Evolutionary conservation across 2,329 filamentous ascomycete genomes (phyloP), one percentile per base, ranked within the genome.

Genomic region (Ophiostoma sp.): DNA sequence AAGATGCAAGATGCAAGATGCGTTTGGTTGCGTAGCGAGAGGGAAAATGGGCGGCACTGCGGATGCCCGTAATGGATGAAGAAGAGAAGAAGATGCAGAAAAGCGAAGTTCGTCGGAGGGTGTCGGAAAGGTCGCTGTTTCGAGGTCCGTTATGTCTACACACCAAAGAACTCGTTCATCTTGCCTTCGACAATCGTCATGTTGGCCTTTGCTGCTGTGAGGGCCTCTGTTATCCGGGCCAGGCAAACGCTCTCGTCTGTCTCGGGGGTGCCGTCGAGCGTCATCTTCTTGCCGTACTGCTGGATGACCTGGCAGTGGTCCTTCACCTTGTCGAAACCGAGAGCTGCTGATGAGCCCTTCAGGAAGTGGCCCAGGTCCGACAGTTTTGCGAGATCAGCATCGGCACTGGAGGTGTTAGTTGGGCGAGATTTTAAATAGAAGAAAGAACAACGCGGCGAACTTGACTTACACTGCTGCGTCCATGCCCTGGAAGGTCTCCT

Each of bases 271-370:
- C 94, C 94, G 59, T 92, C 91, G 74, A 93, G 89, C 78, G 95
- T 94, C 83, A 95, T 93, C 78, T 88, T 87, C 79, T 92, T 92
- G 77, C 95, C 95, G 81, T 91, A 97, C 80, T 97, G 92, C 83
- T 99, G 95, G 79, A 99, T 98, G 86, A 97, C 94, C 84, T 98
- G 95, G 84, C 96, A 99, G 75, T 90, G 92, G 79, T 98, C 94
- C 81, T 94, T 93, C 78, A 99, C 92, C 82, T 97, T 97, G 79
- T 89, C 91, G 72, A 98, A 88, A 63, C 96, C 96, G 71, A 99
- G 88, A 3, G 96, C 98, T 52, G 96, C 95, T 9, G 95, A 98
- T 7, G 95, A 98, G 74, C 96, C 96, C 84, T 99, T 99, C 78
- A 99, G 87, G 84, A 97, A 99, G 84, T 99, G 96, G 57, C 96